Conservation (phyloP, 257 asterid species). For the Gentiana straminea region DNA sequence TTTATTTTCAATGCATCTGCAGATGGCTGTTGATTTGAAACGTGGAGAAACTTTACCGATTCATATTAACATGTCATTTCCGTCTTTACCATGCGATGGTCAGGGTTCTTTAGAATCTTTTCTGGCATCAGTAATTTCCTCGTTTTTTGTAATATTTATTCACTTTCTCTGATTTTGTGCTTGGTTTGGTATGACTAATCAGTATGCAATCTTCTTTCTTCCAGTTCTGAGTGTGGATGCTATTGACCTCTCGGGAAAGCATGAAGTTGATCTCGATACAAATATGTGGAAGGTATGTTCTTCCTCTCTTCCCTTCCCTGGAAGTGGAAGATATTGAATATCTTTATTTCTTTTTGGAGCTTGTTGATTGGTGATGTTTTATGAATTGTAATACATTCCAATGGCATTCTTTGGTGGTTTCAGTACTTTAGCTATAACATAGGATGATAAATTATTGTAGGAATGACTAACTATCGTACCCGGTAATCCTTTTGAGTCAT, state of each 20-base stretch:
- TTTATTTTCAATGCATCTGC: slow-evolving; percentile 19
- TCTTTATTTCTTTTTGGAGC: too few species aligned
- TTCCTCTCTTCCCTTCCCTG: neutral
- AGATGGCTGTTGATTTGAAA: slow-evolving; percentile 93
- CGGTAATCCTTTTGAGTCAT: too few species aligned
- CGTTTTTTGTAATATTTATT: slow-evolving; percentile 3
- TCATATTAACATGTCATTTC: slow-evolving; percentile 94
- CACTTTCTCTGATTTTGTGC: neutral
- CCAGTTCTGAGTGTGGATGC: slow-evolving; percentile 95
- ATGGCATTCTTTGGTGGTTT: too few species aligned
- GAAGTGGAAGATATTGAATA: too few species aligned
- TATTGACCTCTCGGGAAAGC: slow-evolving; percentile 97
- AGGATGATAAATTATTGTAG: too few species aligned
- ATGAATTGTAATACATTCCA: too few species aligned
- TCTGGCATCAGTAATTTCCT: slow-evolving; percentile 4
- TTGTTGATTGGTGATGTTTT: too few species aligned
- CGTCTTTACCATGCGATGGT: slow-evolving; percentile 99
- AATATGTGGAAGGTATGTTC: slow-evolving; percentile 87
- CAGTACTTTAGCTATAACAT: too few species aligned
- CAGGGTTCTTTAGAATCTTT: slow-evolving; percentile 15
- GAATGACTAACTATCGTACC: too few species aligned
- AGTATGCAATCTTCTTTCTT: slow-evolving; percentile 10
- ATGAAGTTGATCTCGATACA: slow-evolving; percentile 99
- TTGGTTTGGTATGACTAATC: slow-evolving; percentile 5
- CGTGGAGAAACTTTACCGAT: slow-evolving; percentile 97